Base-by-base conservation (phyloP, 331 rosid species). In the Spiraea crenata region DNA sequence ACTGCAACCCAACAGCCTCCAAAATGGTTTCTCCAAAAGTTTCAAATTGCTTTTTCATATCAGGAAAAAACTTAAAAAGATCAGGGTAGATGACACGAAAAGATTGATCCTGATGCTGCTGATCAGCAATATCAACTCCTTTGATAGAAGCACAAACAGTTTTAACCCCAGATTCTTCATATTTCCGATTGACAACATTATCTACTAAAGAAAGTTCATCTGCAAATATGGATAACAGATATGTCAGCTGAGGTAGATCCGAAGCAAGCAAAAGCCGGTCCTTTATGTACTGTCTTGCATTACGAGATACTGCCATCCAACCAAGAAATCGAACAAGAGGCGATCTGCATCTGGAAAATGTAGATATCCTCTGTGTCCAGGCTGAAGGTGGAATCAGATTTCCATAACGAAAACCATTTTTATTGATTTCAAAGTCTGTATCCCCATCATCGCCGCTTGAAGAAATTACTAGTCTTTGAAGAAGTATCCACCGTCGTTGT, bases 221-320 rank as follows among this genome's bases (percentile, higher is more conserved):
- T 46, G 89, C 79, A 81, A 90, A 92, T 81, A 90, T 79, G 42
- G 92, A 83, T 73, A 90, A 83, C 52, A 90, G 78, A 66, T 59
- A 57, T 48, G 93, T 85, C 77, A 92, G 72, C 85, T 92, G 96
- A 38, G 86, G 85, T 71, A 92, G 70, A 84, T 90, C 93, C n/a
- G 87, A 86, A 71, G 96, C 97, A 84, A 92, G 93, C 75, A 85
- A 85, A 74, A 82, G 76, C 25, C 56, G 82, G 69, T 92, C 98
- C 75, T 85, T 86, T 68, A 82, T 76, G 69, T 85, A 92, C 69
- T 85, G 88, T 69, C 84, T 88, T 65, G 97, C 96, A 85, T 88
- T 92, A 67, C 88, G 96, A 75, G 97, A 90, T 70, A 93, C 84
- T 56, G 98, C 98, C 98, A 93, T 93, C 98, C 98, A 93, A 69